Conservation (phyloP, 2,329 filamentous ascomycete species). For the Chrysoporthe puriensis region DNA sequence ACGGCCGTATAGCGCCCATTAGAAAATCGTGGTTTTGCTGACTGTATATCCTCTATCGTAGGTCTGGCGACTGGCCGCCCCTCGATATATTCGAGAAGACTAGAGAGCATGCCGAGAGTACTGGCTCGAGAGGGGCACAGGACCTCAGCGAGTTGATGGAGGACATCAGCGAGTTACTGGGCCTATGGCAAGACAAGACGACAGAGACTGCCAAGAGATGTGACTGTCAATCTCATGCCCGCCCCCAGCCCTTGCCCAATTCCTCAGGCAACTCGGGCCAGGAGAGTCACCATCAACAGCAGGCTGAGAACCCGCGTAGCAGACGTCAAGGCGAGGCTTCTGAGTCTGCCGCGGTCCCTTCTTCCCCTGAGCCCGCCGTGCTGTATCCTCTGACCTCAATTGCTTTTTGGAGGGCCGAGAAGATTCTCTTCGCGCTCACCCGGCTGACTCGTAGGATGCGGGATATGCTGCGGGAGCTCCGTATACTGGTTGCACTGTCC, state of each 20-base stretch:
- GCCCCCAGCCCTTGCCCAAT: neutral
- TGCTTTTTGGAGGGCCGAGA: neutral
- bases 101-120: neutral
- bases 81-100: neutral
- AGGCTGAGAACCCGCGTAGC: neutral
- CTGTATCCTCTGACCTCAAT: neutral
- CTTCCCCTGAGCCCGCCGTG: neutral
- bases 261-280: neutral
- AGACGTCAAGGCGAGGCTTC: neutral
- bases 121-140: neutral
- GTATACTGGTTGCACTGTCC: neutral
- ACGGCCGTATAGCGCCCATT: too few species aligned
- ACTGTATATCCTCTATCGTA: neutral
- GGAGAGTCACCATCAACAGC: neutral
- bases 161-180: neutral
- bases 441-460: neutral
- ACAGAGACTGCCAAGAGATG: neutral
- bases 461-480: neutral
- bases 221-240: neutral
- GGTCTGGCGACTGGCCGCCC: constrained; percentile 6
- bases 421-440: neutral
- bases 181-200: neutral
- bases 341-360: neutral
- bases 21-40: neutral
- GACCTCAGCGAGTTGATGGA: neutral